Evolutionary conservation across 352 stramenopile genomes (phyloP).

Genomic region (Phytophthora sp.): DNA sequence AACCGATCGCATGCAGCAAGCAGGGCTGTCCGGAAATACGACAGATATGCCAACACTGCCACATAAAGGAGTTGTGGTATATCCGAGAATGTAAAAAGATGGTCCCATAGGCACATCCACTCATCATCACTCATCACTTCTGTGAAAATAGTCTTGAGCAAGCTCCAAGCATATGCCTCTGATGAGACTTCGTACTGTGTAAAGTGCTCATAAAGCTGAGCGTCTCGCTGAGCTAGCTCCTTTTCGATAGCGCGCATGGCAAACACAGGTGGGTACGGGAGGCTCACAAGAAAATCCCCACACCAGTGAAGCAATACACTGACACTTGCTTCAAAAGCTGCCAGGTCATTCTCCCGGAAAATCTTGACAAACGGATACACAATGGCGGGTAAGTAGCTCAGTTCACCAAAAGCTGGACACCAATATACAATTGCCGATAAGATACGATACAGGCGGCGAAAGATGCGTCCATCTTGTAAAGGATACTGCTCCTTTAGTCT

Average conservation of each 20-base stretch:
- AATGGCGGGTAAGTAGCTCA: constrained; percentile 78
- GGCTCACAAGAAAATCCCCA: constrained; percentile 76
- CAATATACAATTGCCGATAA: constrained; percentile 90
- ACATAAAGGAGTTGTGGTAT: constrained; percentile 68
- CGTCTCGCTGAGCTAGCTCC: constrained; percentile 71
- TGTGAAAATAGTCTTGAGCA: constrained; percentile 89
- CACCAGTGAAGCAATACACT: constrained; percentile 90
- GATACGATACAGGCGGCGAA: constrained; percentile 79
- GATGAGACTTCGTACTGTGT: constrained; percentile 60
- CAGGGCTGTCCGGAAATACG: constrained; percentile 71
- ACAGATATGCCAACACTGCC: constrained; percentile 74
- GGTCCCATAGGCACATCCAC: constrained; percentile 91
- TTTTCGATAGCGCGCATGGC: constrained; percentile 73
- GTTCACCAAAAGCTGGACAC: constrained; percentile 91
- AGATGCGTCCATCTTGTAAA: constrained; percentile 73
- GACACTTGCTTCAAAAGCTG: constrained; percentile 89
- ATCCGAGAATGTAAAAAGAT: constrained; percentile 79
- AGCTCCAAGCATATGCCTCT: constrained; percentile 83
- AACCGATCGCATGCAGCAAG: constrained; percentile 55
- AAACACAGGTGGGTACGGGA: constrained; percentile 83
- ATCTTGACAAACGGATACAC: constrained; percentile 92
- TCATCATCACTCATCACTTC: constrained; percentile 89
- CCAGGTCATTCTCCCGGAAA: constrained; percentile 87
- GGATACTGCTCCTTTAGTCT: constrained; percentile 81
- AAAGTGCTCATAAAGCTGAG: constrained; percentile 83